Conservation (phyloP, 441 rosid species). For the Pelargonium cotyledonis region DNA sequence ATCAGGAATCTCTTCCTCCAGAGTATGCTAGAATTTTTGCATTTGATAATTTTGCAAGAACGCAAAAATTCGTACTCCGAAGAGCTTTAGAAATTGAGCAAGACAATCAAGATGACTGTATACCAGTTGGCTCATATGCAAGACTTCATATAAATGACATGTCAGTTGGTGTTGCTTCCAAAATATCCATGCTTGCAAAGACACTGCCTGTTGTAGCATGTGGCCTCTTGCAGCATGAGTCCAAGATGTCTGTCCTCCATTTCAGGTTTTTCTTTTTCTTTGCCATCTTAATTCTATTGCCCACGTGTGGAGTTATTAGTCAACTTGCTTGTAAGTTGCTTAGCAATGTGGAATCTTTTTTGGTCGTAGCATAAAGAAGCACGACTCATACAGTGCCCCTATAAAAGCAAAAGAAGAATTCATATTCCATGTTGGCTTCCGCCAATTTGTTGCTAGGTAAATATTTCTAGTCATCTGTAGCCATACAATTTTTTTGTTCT, state of each 20-base stretch:
- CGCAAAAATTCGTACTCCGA: conserved; percentile 71
- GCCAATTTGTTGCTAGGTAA: conserved; percentile 87
- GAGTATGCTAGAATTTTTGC: conserved; percentile 91
- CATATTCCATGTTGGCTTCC: conserved; percentile 86
- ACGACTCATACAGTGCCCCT: conserved; percentile 67
- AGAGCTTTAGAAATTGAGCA: conserved; percentile 52
- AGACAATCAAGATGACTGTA: conserved; percentile 49
- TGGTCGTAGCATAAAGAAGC: conserved; percentile 67
- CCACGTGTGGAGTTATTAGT: conserved; percentile 6
- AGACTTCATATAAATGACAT: conserved; percentile 78
- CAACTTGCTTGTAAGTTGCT: conserved; percentile 19
- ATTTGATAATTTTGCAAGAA: conserved; percentile 75
- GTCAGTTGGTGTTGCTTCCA: conserved; percentile 51
- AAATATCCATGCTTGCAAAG: conserved; percentile 38
- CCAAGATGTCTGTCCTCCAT: conserved; percentile 93
- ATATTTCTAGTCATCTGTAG: conserved; percentile 5
- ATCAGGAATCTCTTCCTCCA: conserved; percentile 87
- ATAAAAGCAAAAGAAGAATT: conserved; percentile 87
- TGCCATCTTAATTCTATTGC: conserved; percentile 14
- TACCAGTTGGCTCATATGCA: conserved; percentile 50
- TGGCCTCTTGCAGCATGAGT: conserved; percentile 93
- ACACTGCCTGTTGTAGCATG: conserved; percentile 48
- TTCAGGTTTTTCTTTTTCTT: conserved; percentile 56
- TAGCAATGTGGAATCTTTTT: conserved; percentile 12
- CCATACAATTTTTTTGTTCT: conserved; percentile 1